phyloP scores from a whole-genome alignment of 2,329 filamentous ascomycete genomes.

The Aspergillus pseudonomiae region DNA sequence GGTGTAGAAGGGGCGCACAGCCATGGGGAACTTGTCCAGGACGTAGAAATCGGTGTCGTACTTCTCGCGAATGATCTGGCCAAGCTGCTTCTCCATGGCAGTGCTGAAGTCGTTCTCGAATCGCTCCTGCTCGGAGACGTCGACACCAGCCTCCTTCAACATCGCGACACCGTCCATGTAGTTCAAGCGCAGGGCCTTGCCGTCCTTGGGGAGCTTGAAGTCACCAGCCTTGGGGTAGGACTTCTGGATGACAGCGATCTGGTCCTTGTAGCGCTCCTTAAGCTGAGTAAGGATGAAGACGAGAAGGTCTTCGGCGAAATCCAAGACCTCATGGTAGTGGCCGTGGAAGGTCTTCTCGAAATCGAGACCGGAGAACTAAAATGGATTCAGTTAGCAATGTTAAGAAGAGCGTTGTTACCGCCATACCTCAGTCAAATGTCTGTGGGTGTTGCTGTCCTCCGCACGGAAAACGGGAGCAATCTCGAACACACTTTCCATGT shows the following conservation, averaged over 20 bases:
- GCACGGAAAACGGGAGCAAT: conserved; percentile 69
- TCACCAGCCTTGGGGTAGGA: conserved; percentile 55
- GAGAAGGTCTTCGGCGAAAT: conserved; percentile 53
- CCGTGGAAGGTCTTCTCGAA: conserved; percentile 55
- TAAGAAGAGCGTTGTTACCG: not conserved
- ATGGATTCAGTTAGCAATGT: conserved; percentile 21
- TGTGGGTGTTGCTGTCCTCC: conserved; percentile 68
- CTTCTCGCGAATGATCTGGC: conserved; percentile 81
- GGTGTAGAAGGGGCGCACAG: conserved; percentile 88
- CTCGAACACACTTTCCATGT: conserved; percentile 66
- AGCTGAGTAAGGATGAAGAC: conserved; percentile 53
- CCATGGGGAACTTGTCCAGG: conserved; percentile 92
- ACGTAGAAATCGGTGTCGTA: conserved; percentile 96
- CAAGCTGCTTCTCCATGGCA: conserved; percentile 68
- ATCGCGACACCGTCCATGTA: conserved; percentile 54
- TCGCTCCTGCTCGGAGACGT: conserved; percentile 52
- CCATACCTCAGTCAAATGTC: conserved; percentile 64
- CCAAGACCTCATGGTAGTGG: conserved; percentile 56
- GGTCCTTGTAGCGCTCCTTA: conserved; percentile 46
- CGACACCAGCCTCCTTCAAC: conserved; percentile 53
- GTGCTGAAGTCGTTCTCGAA: conserved; percentile 53
- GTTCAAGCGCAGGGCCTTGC: conserved; percentile 52
- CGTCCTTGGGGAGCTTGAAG: conserved; percentile 53
- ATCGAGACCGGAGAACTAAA: conserved; percentile 54
- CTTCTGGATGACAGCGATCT: conserved; percentile 52